Evolutionary conservation across 345 rosid species (phyloP).

Genomic region (Populus alba): DNA sequence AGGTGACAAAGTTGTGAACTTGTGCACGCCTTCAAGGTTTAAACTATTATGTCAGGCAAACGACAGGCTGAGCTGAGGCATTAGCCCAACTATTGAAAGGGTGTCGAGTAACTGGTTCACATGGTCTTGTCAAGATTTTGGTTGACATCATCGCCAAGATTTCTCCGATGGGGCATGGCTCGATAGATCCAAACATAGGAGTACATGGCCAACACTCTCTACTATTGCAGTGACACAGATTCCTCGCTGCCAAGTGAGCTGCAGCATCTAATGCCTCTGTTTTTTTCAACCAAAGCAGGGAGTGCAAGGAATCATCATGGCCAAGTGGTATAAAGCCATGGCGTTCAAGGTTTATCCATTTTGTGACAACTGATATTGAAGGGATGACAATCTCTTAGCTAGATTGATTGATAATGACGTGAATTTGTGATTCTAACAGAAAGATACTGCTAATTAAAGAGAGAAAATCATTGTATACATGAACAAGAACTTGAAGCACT

Average conservation of each 20-base stretch:
- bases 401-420: neutral
- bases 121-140: neutral
- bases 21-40: no score
- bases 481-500: neutral
- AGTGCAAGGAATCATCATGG: no score
- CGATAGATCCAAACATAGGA: neutral
- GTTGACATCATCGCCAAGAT: no score
- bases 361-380: neutral
- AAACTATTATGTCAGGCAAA: slow-evolving; percentile 5
- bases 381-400: no score
- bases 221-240: neutral
- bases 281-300: no score
- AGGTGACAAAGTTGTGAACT: no score
- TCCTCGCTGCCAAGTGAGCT: neutral
- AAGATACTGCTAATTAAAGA: neutral
- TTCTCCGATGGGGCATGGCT: neutral
- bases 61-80: neutral
- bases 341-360: neutral
- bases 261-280: no score
- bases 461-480: neutral
- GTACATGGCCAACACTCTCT: neutral
- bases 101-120: neutral
- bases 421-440: neutral
- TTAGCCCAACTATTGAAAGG: neutral
- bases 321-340: neutral